Evolutionary conservation across 768 basidiomycete species (phyloP).

Genomic region (Mycena galopus): DNA sequence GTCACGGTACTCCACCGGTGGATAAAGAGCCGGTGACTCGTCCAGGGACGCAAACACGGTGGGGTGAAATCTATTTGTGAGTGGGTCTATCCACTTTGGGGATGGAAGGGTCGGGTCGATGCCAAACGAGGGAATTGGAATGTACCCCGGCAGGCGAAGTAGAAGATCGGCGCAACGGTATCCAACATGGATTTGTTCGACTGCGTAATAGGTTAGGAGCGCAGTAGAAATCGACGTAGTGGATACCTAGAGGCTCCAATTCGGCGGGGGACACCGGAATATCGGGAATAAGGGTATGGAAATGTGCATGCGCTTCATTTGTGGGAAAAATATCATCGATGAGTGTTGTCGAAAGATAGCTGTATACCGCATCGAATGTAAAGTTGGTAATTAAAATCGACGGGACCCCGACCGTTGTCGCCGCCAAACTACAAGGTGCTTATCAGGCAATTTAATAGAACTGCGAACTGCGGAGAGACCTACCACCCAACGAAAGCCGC

Average conservation of each 20-base stretch:
- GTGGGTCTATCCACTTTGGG: slow-evolving; percentile 70
- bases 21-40: slow-evolving; percentile 51
- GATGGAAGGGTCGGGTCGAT: slow-evolving; percentile 68
- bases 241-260: slow-evolving; percentile 61
- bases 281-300: slow-evolving; percentile 59
- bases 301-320: slow-evolving; percentile 32
- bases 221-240: not conserved
- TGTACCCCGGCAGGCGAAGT: slow-evolving; percentile 76
- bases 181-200: slow-evolving; percentile 72
- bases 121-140: slow-evolving; percentile 83
- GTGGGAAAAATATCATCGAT: slow-evolving; percentile 51
- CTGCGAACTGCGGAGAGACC: slow-evolving; percentile 37
- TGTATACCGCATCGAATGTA: slow-evolving; percentile 87
- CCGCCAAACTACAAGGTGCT: slow-evolving; percentile 66
- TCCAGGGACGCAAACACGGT: slow-evolving; percentile 60
- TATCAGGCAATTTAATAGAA: not conserved
- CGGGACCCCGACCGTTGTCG: slow-evolving; percentile 72
- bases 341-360: slow-evolving; percentile 74
- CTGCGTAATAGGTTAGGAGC: slow-evolving; percentile 37
- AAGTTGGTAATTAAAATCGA: slow-evolving; percentile 85
- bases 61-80: slow-evolving; percentile 58
- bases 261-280: slow-evolving; percentile 63
- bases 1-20: slow-evolving; percentile 54
- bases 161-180: slow-evolving; percentile 81
- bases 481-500: slow-evolving; percentile 86